Evolutionary conservation across 1,284 basidiomycete species (phyloP), one percentile per base, ranked within the genome.

Genomic region (Trametes versicolor): DNA sequence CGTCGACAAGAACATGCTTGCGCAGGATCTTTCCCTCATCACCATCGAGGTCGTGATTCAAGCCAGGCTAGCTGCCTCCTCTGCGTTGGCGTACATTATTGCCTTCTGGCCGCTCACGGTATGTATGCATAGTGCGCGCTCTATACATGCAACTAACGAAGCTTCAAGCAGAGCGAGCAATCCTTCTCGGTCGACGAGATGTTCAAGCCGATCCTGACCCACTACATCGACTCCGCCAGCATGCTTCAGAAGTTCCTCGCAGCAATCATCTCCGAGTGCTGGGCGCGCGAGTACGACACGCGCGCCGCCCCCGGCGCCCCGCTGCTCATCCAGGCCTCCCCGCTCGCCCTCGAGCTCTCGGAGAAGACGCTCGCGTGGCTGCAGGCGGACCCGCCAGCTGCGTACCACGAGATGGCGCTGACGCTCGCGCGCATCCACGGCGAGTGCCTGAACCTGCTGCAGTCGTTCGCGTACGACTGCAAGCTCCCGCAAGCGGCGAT

Each of bases 1-100:
- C 72, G 94, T 99, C 32, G 98, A 99, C 82, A 99, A 96, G 82
- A 94, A 93, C 64, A 97, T 99, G 88, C 84, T 99, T 53, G 85
- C 89, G 0, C 97, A 99, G 74, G 98, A 99, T 75, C 81, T 97
- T 59, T 89, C 94, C 0, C 83, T 99, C 23, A 85, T 99, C 29
- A 85, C 92, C 8, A 81, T 87, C 17, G 97, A 98, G 73, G 82
- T 89, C 1, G 89, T 96, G 34, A 80, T 98, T 62, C 89, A 93
- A 68, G 95, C 95, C 19, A 86, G 98, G 43, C 80, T 99, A 4
- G 90, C 93, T 4, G 88, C 92, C 2, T 92, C 95, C 1, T 89
- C 87, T 15, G 95, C 96, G 0, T 78, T 99, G 13, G 94, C 96
- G 0, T 81, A 85, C 69, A 76, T 96, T 8, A 85, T 95, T 50